Evolutionary conservation across 306 rosid genomes (phyloP).

Genomic region (Fagus crenata): DNA sequence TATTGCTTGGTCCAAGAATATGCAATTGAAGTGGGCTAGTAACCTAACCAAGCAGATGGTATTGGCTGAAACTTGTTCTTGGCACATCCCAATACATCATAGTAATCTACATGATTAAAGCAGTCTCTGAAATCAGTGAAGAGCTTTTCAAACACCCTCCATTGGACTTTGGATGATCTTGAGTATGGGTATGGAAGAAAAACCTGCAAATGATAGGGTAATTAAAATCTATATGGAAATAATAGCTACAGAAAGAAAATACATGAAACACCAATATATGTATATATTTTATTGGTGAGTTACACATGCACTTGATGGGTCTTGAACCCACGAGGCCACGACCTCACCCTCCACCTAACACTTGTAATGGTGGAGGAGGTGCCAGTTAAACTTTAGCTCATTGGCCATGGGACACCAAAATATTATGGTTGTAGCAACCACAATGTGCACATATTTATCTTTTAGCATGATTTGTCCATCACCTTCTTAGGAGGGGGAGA

Average conservation of each 20-base stretch:
- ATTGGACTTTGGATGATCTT: conserved; percentile 59
- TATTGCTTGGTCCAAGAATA: background rate
- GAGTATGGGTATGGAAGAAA: conserved; percentile 79
- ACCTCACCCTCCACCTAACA: too few relatives aligned
- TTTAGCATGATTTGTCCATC: background rate
- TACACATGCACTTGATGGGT: too few relatives aligned
- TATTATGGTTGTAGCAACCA: background rate
- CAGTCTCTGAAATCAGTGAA: conserved; percentile 85
- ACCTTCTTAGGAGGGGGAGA: background rate
- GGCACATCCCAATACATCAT: conserved; percentile 66
- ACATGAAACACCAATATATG: too few relatives aligned
- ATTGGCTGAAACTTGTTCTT: conserved; percentile 78
- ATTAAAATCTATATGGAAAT: background rate
- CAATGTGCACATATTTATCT: background rate
- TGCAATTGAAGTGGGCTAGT: conserved; percentile 32
- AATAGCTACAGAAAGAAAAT: background rate
- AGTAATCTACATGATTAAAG: conserved; percentile 61
- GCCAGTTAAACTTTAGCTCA: too few relatives aligned
- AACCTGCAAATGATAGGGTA: conserved; percentile 44
- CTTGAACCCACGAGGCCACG: too few relatives aligned
- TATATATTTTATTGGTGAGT: too few relatives aligned
- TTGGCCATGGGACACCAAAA: too few relatives aligned
- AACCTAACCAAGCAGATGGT: conserved; percentile 78
- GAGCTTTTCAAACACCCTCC: conserved; percentile 91
- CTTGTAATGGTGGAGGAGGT: too few relatives aligned